Conservation (phyloP, 2,329 filamentous ascomycete species). For the Anthostomella pinea region DNA sequence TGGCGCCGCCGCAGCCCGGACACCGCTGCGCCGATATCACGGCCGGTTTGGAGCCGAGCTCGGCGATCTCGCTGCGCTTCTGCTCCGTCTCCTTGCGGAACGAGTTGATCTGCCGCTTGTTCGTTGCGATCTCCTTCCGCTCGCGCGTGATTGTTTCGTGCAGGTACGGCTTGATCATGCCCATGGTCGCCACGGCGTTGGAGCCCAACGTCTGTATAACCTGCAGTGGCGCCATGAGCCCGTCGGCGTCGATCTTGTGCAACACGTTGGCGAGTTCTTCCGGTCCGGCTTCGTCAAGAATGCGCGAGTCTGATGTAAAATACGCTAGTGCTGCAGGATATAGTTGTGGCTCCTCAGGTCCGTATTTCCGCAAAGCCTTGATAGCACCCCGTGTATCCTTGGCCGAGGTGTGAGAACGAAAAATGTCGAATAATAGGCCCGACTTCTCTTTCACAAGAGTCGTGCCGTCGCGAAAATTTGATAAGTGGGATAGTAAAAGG, state of each 20-base stretch:
- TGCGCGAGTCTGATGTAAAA: conserved; percentile 78
- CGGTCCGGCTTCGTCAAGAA: conserved; percentile 79
- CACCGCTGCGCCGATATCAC: conserved; percentile 92
- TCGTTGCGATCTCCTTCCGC: conserved; percentile 76
- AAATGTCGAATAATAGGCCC: conserved; percentile 89
- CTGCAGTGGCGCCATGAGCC: conserved; percentile 91
- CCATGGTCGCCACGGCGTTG: conserved; percentile 81
- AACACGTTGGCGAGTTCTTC: conserved; percentile 81
- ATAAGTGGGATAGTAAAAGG: conserved; percentile 85
- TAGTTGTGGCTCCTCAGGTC: conserved; percentile 82
- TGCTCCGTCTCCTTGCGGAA: conserved; percentile 81
- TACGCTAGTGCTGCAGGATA: conserved; percentile 92
- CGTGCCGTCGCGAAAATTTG: conserved; percentile 85
- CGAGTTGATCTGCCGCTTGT: conserved; percentile 76
- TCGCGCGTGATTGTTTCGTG: conserved; percentile 86
- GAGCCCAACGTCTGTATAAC: conserved; percentile 87
- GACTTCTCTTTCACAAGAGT: conserved; percentile 92
- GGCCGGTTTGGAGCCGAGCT: conserved; percentile 74
- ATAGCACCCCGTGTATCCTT: conserved; percentile 90
- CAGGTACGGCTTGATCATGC: conserved; percentile 92
- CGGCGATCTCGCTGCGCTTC: conserved; percentile 74
- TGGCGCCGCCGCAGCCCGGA: conserved; percentile 70
- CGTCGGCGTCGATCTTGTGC: conserved; percentile 82
- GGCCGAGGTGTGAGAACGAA: conserved; percentile 89
- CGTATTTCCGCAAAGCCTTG: conserved; percentile 86